Percentiles rank a stretch among this genome's conserved stretches.
These are phyloP conservation scores for Thermothielavioides terrestris DNA, from an alignment of 495 filamentous ascomycete genomes.

Conservation along the genomic window DNA sequence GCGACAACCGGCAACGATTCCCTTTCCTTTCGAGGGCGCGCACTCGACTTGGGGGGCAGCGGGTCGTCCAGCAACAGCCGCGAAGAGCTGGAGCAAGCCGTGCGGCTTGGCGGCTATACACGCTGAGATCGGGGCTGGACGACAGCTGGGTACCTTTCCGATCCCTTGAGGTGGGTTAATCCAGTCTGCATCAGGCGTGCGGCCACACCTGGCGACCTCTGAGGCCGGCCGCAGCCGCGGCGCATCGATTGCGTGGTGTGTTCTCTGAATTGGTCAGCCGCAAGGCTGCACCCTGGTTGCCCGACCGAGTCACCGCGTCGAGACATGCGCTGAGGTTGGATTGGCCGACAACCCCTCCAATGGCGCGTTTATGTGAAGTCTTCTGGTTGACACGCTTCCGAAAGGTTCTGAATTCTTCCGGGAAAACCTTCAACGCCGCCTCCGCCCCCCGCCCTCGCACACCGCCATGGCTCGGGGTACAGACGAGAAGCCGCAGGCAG, in stretches of 20 bases:
- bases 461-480: constrained; percentile 32
- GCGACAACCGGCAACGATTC: constrained; percentile 6
- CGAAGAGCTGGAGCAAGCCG: constrained; percentile 10
- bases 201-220: not conserved
- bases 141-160: constrained; percentile 7
- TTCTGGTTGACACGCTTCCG: not conserved
- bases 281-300: not conserved
- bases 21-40: constrained; percentile 5
- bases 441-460: constrained; percentile 28
- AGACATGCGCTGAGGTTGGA: not conserved
- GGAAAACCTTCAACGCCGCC: not conserved
- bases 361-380: not conserved
- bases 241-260: not conserved
- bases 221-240: too few species aligned
- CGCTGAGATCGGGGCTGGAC: constrained; percentile 22
- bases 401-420: not conserved
- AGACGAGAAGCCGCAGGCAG: constrained; percentile 27
- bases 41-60: constrained; percentile 2
- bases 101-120: constrained; percentile 19
- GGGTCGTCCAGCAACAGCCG: not conserved
- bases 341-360: not conserved
- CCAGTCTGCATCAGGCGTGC: not conserved
- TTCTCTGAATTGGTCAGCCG: not conserved
- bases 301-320: not conserved
- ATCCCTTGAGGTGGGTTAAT: constrained; percentile 17